A percentile compares a stretch with the other conserved stretches of the same genome.
Evolutionary conservation across 352 stramenopile genomes (phyloP).

Genomic region (Globisporangium paddicum): DNA sequence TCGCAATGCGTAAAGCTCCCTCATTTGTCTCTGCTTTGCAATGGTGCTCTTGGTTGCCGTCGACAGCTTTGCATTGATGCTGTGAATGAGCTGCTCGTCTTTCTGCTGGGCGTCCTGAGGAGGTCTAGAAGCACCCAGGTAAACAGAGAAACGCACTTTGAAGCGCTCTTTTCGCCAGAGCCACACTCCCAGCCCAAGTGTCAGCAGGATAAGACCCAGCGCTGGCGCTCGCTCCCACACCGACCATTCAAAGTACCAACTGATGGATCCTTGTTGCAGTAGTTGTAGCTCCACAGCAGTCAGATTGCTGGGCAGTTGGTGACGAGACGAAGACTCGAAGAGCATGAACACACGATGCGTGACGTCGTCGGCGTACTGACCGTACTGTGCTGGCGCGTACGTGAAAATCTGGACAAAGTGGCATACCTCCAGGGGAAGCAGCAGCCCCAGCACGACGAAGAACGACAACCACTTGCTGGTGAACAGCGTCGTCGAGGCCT

Average conservation of each 20-base stretch:
- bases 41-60: constrained; percentile 5
- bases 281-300: constrained; percentile 11
- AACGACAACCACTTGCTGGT: constrained; percentile 40
- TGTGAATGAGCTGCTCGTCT: background rate
- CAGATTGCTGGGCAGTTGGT: constrained; percentile 9
- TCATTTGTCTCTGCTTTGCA: constrained; percentile 20
- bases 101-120: constrained; percentile 2
- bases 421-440: constrained; percentile 47
- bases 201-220: constrained; percentile 23
- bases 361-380: constrained; percentile 22
- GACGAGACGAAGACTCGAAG: background rate
- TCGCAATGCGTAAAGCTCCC: constrained; percentile 29
- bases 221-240: constrained; percentile 40
- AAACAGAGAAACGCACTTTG: constrained; percentile 29
- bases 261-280: constrained; percentile 37
- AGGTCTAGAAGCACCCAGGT: constrained; percentile 18
- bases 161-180: constrained; percentile 31
- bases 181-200: constrained; percentile 20
- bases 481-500: constrained; percentile 17
- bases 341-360: constrained; percentile 23
- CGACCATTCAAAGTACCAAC: constrained; percentile 43
- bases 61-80: background rate
- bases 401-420: constrained; percentile 38
- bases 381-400: constrained; percentile 32
- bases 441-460: constrained; percentile 44